phyloP scores from a whole-genome alignment of 345 rosid genomes.

The Mangifera indica region DNA sequence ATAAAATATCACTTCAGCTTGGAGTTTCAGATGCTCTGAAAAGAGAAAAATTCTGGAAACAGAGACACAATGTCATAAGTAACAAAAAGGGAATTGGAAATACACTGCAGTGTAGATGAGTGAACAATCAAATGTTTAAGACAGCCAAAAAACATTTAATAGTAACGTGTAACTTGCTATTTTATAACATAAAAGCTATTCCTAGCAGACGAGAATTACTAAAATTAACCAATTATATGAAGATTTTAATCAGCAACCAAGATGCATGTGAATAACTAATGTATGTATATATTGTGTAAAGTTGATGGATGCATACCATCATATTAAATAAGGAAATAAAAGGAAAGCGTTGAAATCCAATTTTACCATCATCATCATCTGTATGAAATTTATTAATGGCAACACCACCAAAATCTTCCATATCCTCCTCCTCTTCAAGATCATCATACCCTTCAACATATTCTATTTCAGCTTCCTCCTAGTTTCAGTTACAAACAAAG shows the following conservation, averaged over 20 bases:
- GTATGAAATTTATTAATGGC: conserved; percentile 30
- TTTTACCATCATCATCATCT: conserved; percentile 41
- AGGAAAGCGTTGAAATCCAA: background rate
- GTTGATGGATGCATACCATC: background rate
- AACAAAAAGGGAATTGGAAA: background rate
- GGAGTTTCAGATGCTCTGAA: background rate
- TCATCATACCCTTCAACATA: conserved; percentile 79
- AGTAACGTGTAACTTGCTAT: background rate
- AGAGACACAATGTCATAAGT: background rate
- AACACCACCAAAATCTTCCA: conserved; percentile 70
- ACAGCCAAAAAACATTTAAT: background rate
- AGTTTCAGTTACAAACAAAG: conserved; percentile 16
- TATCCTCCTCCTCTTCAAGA: conserved; percentile 84
- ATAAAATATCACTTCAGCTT: background rate
- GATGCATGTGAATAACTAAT: background rate
- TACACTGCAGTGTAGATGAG: background rate
- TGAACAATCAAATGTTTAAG: background rate
- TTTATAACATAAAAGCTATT: background rate
- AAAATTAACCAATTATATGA: background rate
- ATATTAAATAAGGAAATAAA: background rate
- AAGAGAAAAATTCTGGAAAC: background rate
- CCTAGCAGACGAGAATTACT: background rate
- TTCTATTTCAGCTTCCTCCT: conserved; percentile 67
- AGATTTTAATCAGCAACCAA: background rate
- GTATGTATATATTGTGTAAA: background rate